Evolutionary conservation across 805 yeast species (phyloP).

Genomic region (Saccharomycopsis sp.): DNA sequence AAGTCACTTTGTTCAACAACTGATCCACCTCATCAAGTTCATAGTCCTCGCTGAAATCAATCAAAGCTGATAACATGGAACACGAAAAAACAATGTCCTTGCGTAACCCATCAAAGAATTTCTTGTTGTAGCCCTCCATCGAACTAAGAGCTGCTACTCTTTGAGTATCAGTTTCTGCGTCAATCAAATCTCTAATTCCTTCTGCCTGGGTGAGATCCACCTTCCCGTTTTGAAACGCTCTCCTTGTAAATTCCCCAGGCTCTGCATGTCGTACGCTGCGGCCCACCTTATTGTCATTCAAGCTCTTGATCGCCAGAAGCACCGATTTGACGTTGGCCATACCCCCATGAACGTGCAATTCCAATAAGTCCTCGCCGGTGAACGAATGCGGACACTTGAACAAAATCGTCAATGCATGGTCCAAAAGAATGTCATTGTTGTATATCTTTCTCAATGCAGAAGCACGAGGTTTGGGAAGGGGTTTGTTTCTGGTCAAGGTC

Average conservation of each 20-base stretch:
- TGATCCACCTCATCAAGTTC: slow-evolving; percentile 54
- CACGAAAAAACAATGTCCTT: slow-evolving; percentile 49
- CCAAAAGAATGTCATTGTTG: slow-evolving; percentile 40
- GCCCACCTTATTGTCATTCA: slow-evolving; percentile 34
- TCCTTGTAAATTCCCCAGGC: slow-evolving; percentile 82
- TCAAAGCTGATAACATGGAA: slow-evolving; percentile 76
- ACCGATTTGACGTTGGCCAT: slow-evolving; percentile 71
- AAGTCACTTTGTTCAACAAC: slow-evolving; percentile 43
- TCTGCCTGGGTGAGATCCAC: slow-evolving; percentile 86
- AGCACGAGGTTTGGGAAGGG: slow-evolving; percentile 38
- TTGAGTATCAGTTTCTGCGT: slow-evolving; percentile 90
- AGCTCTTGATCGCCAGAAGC: slow-evolving; percentile 44
- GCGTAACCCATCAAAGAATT: slow-evolving; percentile 59
- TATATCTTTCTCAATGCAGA: slow-evolving; percentile 55
- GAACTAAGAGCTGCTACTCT: slow-evolving; percentile 65
- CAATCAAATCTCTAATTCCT: slow-evolving; percentile 79
- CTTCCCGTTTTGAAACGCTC: slow-evolving; percentile 79
- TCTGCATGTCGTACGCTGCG: slow-evolving; percentile 66
- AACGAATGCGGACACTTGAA: slow-evolving; percentile 71
- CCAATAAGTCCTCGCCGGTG: slow-evolving; percentile 88
- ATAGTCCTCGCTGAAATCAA: slow-evolving; percentile 93
- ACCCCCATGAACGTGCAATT: slow-evolving; percentile 92
- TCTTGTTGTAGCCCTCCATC: slow-evolving; percentile 58
- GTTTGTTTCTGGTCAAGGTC: slow-evolving; percentile 34
- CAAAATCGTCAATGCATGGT: slow-evolving; percentile 64